Percentiles rank a stretch among this genome's conserved stretches.
phyloP scores from a whole-genome alignment of 2,329 filamentous ascomycete species.

The Verticillium zaregamsianum region DNA sequence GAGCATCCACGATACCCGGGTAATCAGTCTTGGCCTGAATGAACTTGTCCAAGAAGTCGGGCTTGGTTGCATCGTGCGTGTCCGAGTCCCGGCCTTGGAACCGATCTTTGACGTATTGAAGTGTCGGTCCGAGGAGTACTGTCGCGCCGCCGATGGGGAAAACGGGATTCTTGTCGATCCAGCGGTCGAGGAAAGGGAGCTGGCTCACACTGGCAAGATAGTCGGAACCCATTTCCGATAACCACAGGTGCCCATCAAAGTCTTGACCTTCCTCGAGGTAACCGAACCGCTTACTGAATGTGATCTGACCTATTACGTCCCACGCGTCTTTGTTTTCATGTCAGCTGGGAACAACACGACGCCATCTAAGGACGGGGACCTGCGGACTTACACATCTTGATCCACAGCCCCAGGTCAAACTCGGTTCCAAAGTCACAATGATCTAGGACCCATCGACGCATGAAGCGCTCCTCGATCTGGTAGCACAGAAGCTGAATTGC shows the following conservation, averaged over 20 bases:
- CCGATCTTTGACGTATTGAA: constrained; percentile 7
- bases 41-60: constrained; percentile 27
- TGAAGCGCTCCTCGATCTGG: constrained; percentile 31
- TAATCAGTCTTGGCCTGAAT: constrained; percentile 27
- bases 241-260: constrained; percentile 46
- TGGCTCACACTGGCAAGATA: constrained; percentile 51
- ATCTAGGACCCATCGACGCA: neutral
- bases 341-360: neutral
- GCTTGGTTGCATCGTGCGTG: constrained; percentile 8
- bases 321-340: constrained; percentile 22
- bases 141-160: constrained; percentile 21
- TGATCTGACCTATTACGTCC: constrained; percentile 48
- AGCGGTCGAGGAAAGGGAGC: constrained; percentile 42
- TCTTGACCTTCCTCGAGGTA: constrained; percentile 46
- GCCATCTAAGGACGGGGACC: no score
- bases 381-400: constrained; percentile 13
- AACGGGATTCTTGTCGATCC: constrained; percentile 46
- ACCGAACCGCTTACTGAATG: constrained; percentile 47
- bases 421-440: neutral
- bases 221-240: constrained; percentile 38
- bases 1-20: constrained; percentile 17
- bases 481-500: constrained; percentile 40
- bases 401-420: constrained; percentile 43
- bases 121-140: constrained; percentile 10
- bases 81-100: constrained; percentile 8